Percentiles rank a stretch among this genome's conserved stretches.
These are phyloP conservation scores for Lentinula aciculospora DNA, from an alignment of 768 basidiomycete genomes.

Conservation along the genomic window DNA sequence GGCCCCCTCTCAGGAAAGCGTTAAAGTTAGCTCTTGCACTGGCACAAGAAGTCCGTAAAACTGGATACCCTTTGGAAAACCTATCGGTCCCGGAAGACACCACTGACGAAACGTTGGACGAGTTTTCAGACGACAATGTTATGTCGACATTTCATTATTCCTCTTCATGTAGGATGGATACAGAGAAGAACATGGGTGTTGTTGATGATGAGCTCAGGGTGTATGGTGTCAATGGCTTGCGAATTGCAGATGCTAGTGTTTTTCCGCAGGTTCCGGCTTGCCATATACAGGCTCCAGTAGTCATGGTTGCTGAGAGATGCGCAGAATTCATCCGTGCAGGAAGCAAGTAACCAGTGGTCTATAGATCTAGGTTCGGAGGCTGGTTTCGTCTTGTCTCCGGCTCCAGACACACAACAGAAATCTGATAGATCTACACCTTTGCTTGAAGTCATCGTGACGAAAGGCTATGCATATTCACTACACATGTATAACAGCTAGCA, in stretches of 20 bases:
- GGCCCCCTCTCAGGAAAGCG: slow-evolving; percentile 17
- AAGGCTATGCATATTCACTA: too few species aligned
- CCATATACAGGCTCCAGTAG: slow-evolving; percentile 24
- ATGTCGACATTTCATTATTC: slow-evolving; percentile 8
- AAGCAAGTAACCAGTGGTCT: background rate
- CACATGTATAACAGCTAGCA: too few species aligned
- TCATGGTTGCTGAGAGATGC: slow-evolving; percentile 19
- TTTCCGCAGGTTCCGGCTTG: slow-evolving; percentile 21
- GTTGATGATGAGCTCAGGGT: slow-evolving; percentile 37
- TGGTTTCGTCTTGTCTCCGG: too few species aligned
- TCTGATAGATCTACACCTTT: too few species aligned
- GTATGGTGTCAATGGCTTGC: slow-evolving; percentile 34
- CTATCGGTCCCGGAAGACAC: slow-evolving; percentile 1
- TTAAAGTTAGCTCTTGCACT: slow-evolving; percentile 19
- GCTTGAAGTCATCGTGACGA: too few species aligned
- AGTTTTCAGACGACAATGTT: background rate
- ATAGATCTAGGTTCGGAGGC: too few species aligned
- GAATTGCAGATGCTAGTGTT: slow-evolving; percentile 28
- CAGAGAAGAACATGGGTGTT: slow-evolving; percentile 22
- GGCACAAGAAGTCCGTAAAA: slow-evolving; percentile 14
- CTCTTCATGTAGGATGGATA: slow-evolving; percentile 10
- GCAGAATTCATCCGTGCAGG: slow-evolving; percentile 3
- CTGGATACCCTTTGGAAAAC: slow-evolving; percentile 18
- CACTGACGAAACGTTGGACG: slow-evolving; percentile 3
- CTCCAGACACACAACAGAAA: too few species aligned